Conservation (phyloP, 75 land plant species). For the Ceratopteris richardii region DNA sequence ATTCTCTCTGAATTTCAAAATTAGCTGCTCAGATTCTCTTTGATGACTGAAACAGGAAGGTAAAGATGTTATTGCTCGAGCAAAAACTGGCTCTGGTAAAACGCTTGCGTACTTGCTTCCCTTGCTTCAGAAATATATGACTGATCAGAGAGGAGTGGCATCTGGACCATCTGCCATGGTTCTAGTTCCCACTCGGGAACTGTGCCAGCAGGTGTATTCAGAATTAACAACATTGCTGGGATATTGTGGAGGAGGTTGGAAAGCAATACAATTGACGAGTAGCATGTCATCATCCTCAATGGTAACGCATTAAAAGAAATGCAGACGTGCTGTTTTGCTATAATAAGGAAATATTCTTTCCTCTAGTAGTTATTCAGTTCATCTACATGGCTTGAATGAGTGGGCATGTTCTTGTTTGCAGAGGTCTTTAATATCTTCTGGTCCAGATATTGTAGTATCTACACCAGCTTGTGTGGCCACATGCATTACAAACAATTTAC, state of each 20-base stretch:
- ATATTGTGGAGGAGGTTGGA: conserved; percentile 56
- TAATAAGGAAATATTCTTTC: background rate
- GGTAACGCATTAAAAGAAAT: conserved; percentile 32
- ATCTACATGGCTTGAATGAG: conserved; percentile 2
- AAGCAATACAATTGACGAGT: conserved; percentile 64
- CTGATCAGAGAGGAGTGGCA: background rate
- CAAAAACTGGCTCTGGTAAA: conserved; percentile 94
- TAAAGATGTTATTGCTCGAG: conserved; percentile 88
- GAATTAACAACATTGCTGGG: conserved; percentile 60
- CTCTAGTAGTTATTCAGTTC: too few species aligned
- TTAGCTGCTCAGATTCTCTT: too few species aligned
- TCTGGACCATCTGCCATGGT: conserved; percentile 53
- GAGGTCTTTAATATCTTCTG: conserved; percentile 54
- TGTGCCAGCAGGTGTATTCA: conserved; percentile 79
- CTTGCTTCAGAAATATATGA: conserved; percentile 51
- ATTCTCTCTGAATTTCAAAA: too few species aligned
- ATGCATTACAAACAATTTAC: conserved; percentile 44
- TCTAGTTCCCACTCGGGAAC: conserved; percentile 91
- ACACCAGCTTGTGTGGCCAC: conserved; percentile 78
- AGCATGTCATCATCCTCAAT: conserved; percentile 50
- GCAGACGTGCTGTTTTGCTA: background rate
- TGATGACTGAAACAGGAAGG: conserved; percentile 71
- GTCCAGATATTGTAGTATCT: conserved; percentile 73
- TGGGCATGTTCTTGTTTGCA: conserved; percentile 28
- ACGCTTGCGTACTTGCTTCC: conserved; percentile 89